These are phyloP conservation scores for Ophiocordyceps camponoti-leonardi DNA, from an alignment of 2,329 filamentous ascomycete genomes.

Conservation along the genomic window DNA sequence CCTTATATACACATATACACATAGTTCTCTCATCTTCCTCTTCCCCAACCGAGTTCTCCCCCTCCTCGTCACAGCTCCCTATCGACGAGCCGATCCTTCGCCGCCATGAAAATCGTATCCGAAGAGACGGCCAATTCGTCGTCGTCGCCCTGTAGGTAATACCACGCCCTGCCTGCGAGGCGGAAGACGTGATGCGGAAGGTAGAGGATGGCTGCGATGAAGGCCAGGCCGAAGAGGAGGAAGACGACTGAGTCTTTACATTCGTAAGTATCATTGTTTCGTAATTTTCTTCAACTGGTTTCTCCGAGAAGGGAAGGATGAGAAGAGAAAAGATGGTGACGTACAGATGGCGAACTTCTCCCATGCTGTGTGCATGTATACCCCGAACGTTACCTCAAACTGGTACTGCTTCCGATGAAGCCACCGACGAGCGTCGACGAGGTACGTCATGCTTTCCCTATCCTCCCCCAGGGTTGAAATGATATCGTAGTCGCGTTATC, in stretches of 20 bases:
- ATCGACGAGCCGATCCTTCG: constrained; percentile 8
- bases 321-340: too few relatives aligned
- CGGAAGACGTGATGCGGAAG: constrained; percentile 79
- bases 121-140: constrained; percentile 20
- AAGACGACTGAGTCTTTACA: constrained; percentile 89
- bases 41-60: background rate
- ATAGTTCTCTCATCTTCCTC: too few relatives aligned
- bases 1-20: background rate
- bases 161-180: constrained; percentile 73
- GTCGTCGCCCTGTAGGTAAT: constrained; percentile 81
- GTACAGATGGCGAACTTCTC: constrained; percentile 97
- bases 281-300: too few relatives aligned
- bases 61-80: constrained; percentile 15
- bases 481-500: too few relatives aligned
- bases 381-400: constrained; percentile 88
- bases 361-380: constrained; percentile 93
- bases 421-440: constrained; percentile 56
- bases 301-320: too few relatives aligned
- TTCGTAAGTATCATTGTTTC: too few relatives aligned
- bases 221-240: constrained; percentile 70
- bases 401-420: constrained; percentile 92
- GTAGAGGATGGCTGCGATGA: constrained; percentile 79
- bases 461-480: too few relatives aligned
- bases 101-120: constrained; percentile 14
- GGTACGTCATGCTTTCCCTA: constrained; percentile 20